phyloP scores from a whole-genome alignment of 1,284 basidiomycete species.

The Trichosporon sp. region DNA sequence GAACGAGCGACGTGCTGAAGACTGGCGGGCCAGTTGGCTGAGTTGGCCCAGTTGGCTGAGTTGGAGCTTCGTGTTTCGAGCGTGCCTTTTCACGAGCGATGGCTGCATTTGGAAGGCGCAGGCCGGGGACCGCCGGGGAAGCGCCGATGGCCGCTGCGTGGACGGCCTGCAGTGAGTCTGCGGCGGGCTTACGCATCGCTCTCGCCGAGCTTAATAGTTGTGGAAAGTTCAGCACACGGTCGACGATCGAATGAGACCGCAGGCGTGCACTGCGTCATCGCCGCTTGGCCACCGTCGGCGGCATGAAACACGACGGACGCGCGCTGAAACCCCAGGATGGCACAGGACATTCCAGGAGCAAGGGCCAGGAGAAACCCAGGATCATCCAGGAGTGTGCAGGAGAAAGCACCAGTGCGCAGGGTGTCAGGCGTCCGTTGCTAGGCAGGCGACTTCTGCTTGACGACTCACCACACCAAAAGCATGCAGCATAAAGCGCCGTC shows the following conservation, averaged over 20 bases:
- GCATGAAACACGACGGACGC: background rate
- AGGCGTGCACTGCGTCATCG: background rate
- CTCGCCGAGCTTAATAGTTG: background rate
- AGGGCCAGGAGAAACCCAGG: background rate
- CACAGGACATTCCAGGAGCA: background rate
- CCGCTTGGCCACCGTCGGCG: background rate
- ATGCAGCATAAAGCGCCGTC: background rate
- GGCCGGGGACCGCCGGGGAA: background rate
- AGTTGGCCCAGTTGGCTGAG: background rate
- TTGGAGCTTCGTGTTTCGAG: background rate
- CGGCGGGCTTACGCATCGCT: background rate
- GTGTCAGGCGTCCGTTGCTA: background rate
- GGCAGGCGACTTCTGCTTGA: background rate
- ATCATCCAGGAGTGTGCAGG: background rate
- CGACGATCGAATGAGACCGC: background rate
- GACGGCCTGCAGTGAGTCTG: background rate
- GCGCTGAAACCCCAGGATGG: background rate
- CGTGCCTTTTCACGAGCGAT: background rate
- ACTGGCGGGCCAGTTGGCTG: background rate
- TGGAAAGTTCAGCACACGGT: background rate
- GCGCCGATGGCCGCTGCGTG: background rate
- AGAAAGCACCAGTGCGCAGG: background rate
- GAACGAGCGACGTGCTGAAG: background rate
- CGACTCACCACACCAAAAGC: background rate
- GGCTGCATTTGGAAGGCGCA: background rate